Percentiles rank a stretch among this genome's conserved stretches.
phyloP scores from a whole-genome alignment of 305 asterid species.

The Fraxinus velutina region DNA sequence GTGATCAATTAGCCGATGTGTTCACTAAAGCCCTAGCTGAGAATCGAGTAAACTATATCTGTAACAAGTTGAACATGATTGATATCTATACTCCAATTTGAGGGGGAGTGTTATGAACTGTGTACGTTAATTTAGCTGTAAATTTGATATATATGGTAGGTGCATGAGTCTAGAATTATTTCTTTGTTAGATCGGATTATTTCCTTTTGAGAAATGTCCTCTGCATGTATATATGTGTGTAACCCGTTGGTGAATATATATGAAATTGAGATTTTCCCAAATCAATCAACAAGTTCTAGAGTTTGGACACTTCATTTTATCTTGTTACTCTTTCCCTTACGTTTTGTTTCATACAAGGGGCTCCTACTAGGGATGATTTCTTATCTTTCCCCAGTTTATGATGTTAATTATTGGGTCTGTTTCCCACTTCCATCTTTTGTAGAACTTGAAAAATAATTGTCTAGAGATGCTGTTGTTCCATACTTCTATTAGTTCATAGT shows the following conservation, averaged over 20 bases:
- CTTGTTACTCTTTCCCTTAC: not conserved
- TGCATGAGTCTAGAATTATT: not conserved
- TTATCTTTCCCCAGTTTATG: not conserved
- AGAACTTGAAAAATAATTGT: not conserved
- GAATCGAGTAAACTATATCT: not conserved
- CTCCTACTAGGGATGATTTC: not conserved
- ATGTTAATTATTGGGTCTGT: not conserved
- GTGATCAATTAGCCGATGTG: not conserved
- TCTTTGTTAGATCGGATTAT: not conserved
- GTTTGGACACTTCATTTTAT: not conserved
- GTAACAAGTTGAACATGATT: not conserved
- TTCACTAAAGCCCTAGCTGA: not conserved
- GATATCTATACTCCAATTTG: not conserved
- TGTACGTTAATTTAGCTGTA: no score
- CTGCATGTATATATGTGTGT: no score
- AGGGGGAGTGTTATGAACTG: not conserved
- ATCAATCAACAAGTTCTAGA: not conserved
- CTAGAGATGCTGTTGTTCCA: not conserved
- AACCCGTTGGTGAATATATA: no score
- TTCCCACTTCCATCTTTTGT: not conserved
- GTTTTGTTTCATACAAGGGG: not conserved
- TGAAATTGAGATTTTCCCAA: no score
- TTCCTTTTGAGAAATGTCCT: not conserved
- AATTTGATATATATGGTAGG: not conserved
- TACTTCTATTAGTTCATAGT: not conserved